Evolutionary conservation across 2,329 filamentous ascomycete species (phyloP).

Genomic region (Sporothrix dimorphospora): DNA sequence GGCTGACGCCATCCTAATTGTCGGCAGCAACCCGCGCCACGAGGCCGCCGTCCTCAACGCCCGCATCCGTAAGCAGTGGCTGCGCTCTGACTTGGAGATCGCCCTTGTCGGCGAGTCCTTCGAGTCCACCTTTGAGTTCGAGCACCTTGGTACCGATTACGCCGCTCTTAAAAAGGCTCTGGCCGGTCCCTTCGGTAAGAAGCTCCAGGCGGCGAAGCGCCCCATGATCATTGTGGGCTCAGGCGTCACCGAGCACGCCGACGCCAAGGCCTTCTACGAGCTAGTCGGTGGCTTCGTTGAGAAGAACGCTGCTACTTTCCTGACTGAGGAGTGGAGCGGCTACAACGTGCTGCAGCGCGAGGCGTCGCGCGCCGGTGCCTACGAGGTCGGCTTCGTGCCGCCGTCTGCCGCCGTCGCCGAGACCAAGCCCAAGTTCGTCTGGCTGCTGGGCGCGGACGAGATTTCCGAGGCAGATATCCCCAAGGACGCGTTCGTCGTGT

Average conservation of each 20-base stretch:
- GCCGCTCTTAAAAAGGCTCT: constrained; percentile 83
- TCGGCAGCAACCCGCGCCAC: constrained; percentile 93
- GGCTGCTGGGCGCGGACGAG: constrained; percentile 95
- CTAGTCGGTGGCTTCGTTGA: constrained; percentile 87
- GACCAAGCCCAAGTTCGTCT: constrained; percentile 91
- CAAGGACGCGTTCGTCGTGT: constrained; percentile 94
- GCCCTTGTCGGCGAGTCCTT: constrained; percentile 89
- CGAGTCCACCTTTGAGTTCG: constrained; percentile 92
- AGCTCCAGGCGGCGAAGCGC: constrained; percentile 80
- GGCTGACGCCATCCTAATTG: constrained; percentile 85
- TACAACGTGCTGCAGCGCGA: constrained; percentile 96
- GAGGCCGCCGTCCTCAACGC: constrained; percentile 95
- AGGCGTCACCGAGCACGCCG: constrained; percentile 84
- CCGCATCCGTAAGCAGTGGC: constrained; percentile 96
- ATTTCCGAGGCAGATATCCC: constrained; percentile 83
- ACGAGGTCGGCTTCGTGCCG: constrained; percentile 91
- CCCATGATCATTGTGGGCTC: constrained; percentile 98
- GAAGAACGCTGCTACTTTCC: constrained; percentile 88
- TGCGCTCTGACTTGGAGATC: constrained; percentile 91
- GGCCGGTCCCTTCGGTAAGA: constrained; percentile 87
- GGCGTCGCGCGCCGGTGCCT: constrained; percentile 89
- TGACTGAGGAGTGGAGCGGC: constrained; percentile 90
- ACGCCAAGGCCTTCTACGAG: constrained; percentile 93
- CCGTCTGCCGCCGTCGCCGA: constrained; percentile 80
- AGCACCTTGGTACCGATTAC: constrained; percentile 82